A percentile compares a stretch with the other conserved stretches of the same genome.
Conservation (phyloP, 2,329 filamentous ascomycete genomes). For the Fusarium pilosicola region DNA sequence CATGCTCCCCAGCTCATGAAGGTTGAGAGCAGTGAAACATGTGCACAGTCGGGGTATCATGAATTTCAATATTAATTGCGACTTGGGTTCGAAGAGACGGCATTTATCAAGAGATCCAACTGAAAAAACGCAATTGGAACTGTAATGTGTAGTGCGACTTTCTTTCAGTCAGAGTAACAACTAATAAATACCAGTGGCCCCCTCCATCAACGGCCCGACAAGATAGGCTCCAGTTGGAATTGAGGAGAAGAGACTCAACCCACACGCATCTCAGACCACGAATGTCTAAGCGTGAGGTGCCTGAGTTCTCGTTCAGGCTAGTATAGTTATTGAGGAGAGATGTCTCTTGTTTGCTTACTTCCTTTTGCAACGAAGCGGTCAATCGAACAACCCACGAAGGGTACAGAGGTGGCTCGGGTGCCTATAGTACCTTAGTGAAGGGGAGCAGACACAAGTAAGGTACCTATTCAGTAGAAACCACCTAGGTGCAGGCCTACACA, state of each 20-base stretch:
- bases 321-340: constrained; percentile 1
- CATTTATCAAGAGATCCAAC: not conserved
- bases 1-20: constrained; percentile 16
- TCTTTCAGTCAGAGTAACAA: constrained; percentile 4
- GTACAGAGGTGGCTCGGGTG: not conserved
- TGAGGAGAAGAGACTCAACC: constrained; percentile 20
- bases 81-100: not conserved
- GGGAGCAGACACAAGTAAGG: constrained; percentile 19
- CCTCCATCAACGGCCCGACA: constrained; percentile 38
- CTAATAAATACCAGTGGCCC: constrained; percentile 8
- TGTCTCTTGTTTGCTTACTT: constrained; percentile 13
- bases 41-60: constrained; percentile 30
- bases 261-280: constrained; percentile 22
- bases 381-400: not conserved
- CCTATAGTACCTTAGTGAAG: not conserved
- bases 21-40: constrained; percentile 4
- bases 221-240: constrained; percentile 9
- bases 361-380: constrained; percentile 32
- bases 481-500: not conserved
- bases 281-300: constrained; percentile 8
- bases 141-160: constrained; percentile 14
- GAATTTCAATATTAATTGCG: not conserved
- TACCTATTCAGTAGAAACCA: constrained; percentile 30
- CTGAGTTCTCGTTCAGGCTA: not conserved
- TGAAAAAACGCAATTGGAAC: not conserved